Conservation (phyloP, 2,329 filamentous ascomycete genomes). For the Arthrobotrys iridis region DNA sequence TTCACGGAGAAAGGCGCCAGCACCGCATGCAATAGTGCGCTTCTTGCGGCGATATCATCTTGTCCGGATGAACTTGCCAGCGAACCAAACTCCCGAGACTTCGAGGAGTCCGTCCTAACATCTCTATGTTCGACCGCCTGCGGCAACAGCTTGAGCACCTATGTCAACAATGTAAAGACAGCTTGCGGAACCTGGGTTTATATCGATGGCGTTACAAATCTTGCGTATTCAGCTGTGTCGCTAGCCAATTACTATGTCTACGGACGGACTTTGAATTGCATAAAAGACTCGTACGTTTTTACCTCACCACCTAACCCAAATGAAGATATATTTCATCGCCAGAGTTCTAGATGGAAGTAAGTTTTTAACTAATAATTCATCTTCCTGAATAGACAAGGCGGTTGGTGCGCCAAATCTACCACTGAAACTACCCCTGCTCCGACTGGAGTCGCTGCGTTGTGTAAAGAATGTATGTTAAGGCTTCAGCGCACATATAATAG, state of each 20-base stretch:
- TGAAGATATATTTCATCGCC: neutral
- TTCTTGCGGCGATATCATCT: constrained; percentile 39
- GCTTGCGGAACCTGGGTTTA: constrained; percentile 39
- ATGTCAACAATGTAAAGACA: constrained; percentile 30
- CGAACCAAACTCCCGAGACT: constrained; percentile 33
- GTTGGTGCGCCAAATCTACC: constrained; percentile 41
- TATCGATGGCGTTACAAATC: constrained; percentile 32
- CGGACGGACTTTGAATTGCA: constrained; percentile 36
- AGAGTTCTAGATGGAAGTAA: neutral
- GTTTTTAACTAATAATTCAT: constrained; percentile 6
- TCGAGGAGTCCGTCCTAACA: constrained; percentile 28
- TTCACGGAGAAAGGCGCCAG: constrained; percentile 40
- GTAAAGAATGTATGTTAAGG: constrained; percentile 35
- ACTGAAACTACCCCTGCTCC: constrained; percentile 31
- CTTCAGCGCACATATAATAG: neutral
- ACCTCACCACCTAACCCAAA: neutral
- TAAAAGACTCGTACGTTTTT: constrained; percentile 37
- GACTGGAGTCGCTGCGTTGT: constrained; percentile 22
- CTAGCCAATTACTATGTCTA: constrained; percentile 43
- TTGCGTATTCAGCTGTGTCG: constrained; percentile 41
- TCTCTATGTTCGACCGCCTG: constrained; percentile 35
- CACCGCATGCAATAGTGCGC: constrained; percentile 34
- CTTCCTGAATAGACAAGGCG: constrained; percentile 16
- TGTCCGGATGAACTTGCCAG: constrained; percentile 40
- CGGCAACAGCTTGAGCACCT: constrained; percentile 28